Evolutionary conservation across 2,329 filamentous ascomycete species (phyloP), one percentile per base, ranked within the genome.

Genomic region (Claviceps sp.): DNA sequence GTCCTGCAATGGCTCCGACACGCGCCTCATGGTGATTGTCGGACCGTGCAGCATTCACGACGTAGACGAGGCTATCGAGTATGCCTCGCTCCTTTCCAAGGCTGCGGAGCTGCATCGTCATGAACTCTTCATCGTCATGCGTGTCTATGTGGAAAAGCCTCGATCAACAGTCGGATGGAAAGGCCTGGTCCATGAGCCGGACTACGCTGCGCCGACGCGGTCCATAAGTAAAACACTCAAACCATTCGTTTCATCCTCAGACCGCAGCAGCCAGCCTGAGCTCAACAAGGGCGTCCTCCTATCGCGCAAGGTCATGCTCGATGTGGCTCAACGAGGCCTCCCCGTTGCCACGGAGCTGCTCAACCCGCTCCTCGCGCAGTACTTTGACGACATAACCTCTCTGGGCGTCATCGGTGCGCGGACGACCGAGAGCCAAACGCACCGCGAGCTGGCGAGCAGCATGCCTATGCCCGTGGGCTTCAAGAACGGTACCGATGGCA

Each of bases 131-230:
- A 93, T 98, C 60, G 85, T 98, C 56, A 98, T 98, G 93, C 87
- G 93, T 61, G 87, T 89, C 57, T 98, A 98, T 79, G 82, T 98
- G 55, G 93, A 98, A 78, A 98, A 98, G 78, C 93, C 93, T 22
- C 84, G 93, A 58, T 98, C 93, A 30, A 98, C 93, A 0, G 89
- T 98, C 30, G 93, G 93, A 60, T 98, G 93, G 93, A 98, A 98
- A 75, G 93, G 93, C 48, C 75, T 98, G 61, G 95, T 98, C 74
- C 97, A 98, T 68, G 93, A 98, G 70, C 93, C 93, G 2, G 91
- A 97, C 64, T 95, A 98, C 65, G 90, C 97, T 70, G 22, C 22
- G 17, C 11, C 41, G 1, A 39, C 26, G 8, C 26, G 26, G 8
- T 7, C 26, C 26, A 30, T 10, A 8, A 30, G 3, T 30, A 10